Evolutionary conservation across 1,284 basidiomycete species (phyloP).

Genomic region (Cutaneotrichosporon sp.): DNA sequence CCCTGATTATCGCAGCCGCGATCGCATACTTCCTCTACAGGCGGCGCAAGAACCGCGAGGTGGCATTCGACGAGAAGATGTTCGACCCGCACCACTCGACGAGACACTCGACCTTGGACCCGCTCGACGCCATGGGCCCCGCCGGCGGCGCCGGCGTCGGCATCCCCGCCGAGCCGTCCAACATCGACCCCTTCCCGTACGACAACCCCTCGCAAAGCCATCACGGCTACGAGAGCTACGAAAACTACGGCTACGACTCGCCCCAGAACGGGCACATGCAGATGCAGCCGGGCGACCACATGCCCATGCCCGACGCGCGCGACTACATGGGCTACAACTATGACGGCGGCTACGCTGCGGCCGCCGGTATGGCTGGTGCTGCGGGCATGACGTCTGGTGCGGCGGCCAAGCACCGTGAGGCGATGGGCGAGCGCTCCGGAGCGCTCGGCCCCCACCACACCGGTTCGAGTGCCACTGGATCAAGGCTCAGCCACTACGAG

Average conservation of each 20-base stretch:
- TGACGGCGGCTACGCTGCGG: constrained; percentile 15
- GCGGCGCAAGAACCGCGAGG: constrained; percentile 26
- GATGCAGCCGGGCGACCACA: constrained; percentile 14
- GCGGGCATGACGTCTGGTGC: background rate
- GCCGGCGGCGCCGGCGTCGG: constrained; percentile 27
- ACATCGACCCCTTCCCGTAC: constrained; percentile 24
- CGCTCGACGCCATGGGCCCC: constrained; percentile 37
- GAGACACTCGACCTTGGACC: constrained; percentile 40
- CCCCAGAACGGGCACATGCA: constrained; percentile 34
- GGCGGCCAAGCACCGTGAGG: background rate
- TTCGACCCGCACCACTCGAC: constrained; percentile 40
- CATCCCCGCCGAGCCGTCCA: constrained; percentile 13
- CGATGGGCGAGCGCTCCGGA: constrained; percentile 20
- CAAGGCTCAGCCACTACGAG: background rate
- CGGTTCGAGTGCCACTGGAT: background rate
- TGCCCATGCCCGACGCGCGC: constrained; percentile 42
- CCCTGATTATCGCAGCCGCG: constrained; percentile 32
- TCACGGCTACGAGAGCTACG: background rate
- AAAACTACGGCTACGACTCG: constrained; percentile 9
- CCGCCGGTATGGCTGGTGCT: background rate
- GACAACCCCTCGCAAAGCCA: background rate
- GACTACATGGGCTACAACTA: constrained; percentile 29
- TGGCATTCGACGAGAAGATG: constrained; percentile 49
- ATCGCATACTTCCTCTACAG: constrained; percentile 40
- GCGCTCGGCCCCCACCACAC: constrained; percentile 1